These are phyloP conservation scores for Alectoria sarmentosa DNA, from an alignment of 495 filamentous ascomycete species.

Conservation along the genomic window DNA sequence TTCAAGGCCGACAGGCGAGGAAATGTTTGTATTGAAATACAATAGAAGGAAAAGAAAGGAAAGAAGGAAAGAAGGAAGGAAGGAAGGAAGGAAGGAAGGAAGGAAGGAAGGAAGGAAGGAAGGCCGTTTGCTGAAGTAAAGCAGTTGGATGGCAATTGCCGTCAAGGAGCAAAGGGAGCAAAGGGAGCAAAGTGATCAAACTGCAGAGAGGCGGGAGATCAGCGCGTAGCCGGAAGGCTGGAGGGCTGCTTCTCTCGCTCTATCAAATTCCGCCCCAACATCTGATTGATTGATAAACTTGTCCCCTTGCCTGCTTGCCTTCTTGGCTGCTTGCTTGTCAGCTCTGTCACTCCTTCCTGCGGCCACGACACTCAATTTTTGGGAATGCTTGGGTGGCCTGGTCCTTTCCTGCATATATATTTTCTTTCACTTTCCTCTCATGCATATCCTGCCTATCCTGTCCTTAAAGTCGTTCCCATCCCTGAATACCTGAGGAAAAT, in stretches of 20 bases:
- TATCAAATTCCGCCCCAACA: slow-evolving; percentile 14
- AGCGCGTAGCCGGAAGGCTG: slow-evolving; percentile 4
- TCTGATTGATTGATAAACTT: background rate
- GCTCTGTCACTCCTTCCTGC: slow-evolving; percentile 16
- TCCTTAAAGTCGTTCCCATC: background rate
- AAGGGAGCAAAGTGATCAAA: too few relatives aligned
- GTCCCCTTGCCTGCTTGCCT: slow-evolving; percentile 11
- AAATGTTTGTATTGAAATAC: background rate
- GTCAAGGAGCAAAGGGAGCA: too few relatives aligned
- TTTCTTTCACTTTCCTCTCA: background rate
- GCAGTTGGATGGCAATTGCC: too few relatives aligned
- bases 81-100: background rate
- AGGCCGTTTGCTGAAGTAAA: background rate
- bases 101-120: too few relatives aligned
- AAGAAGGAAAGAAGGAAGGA: background rate
- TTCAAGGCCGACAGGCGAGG: background rate
- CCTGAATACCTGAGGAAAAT: background rate
- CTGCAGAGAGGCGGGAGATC: slow-evolving; percentile 21
- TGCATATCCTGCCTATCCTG: background rate
- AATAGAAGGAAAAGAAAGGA: too few relatives aligned
- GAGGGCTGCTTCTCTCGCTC: background rate
- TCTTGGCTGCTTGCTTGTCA: too few relatives aligned
- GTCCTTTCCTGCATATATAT: slow-evolving; percentile 1
- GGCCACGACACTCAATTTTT: background rate
- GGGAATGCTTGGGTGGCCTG: background rate